These are phyloP conservation scores for Brassica hybrid DNA, from an alignment of 441 rosid species.

Conservation along the genomic window DNA sequence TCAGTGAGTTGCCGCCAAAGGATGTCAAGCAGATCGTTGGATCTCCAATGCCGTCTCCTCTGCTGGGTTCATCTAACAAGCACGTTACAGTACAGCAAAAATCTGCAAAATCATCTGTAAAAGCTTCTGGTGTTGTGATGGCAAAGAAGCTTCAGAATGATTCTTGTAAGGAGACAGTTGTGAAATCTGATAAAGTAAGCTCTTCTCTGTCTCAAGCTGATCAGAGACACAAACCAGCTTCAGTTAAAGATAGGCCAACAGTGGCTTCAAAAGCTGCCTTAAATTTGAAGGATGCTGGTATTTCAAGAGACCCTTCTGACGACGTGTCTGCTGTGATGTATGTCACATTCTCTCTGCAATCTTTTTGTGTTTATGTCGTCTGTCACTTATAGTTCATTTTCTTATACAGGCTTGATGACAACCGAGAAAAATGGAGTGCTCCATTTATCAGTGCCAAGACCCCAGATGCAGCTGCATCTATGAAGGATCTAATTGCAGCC, in stretches of 20 bases:
- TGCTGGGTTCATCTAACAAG: constrained; percentile 45
- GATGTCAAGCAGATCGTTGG: constrained; percentile 49
- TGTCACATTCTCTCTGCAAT: constrained; percentile 41
- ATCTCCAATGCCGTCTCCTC: constrained; percentile 72
- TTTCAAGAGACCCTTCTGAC: constrained; percentile 50
- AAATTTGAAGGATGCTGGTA: constrained; percentile 45
- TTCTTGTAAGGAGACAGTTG: constrained; percentile 52
- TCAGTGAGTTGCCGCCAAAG: constrained; percentile 49
- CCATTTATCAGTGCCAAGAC: constrained; percentile 56
- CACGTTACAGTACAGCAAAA: constrained; percentile 50
- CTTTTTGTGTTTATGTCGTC: constrained; percentile 20
- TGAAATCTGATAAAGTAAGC: constrained; percentile 49
- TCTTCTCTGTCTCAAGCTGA: constrained; percentile 55
- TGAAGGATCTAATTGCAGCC: constrained; percentile 97
- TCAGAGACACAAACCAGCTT: constrained; percentile 59
- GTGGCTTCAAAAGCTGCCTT: constrained; percentile 57
- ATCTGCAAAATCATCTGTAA: constrained; percentile 43
- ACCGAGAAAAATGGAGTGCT: constrained; percentile 55
- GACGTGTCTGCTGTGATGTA: constrained; percentile 60
- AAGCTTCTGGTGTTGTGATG: constrained; percentile 46
- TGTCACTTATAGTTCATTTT: neutral
- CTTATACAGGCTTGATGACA: constrained; percentile 56
- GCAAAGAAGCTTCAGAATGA: constrained; percentile 62
- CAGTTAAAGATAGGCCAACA: constrained; percentile 64
- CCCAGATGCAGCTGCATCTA: constrained; percentile 69